phyloP scores from a whole-genome alignment of 106 monocot species.

The Agapanthus africanus region DNA sequence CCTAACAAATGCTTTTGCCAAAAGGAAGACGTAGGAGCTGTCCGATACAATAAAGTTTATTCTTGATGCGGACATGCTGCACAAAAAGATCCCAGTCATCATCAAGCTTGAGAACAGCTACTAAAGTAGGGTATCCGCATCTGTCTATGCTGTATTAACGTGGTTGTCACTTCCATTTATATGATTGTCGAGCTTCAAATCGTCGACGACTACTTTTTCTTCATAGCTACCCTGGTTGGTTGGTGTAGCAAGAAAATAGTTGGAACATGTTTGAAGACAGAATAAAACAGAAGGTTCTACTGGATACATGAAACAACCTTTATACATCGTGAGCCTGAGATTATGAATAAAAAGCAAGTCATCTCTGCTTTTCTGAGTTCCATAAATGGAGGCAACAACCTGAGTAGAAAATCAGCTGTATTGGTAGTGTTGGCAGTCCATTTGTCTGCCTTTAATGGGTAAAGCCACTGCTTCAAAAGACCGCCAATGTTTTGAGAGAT shows the following conservation, averaged over 20 bases:
- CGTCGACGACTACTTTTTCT: constrained; percentile 20
- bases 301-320: neutral
- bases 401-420: too few species aligned
- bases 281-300: neutral
- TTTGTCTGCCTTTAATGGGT: too few species aligned
- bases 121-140: constrained; percentile 75
- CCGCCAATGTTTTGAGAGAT: too few species aligned
- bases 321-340: too few species aligned
- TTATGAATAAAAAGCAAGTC: too few species aligned
- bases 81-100: constrained; percentile 95
- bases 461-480: too few species aligned
- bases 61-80: constrained; percentile 72
- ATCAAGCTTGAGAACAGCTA: constrained; percentile 74
- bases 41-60: constrained; percentile 70
- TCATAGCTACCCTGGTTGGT: constrained; percentile 35
- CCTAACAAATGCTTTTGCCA: constrained; percentile 66
- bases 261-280: neutral
- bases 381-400: too few species aligned
- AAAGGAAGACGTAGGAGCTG: constrained; percentile 77
- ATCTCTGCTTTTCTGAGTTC: too few species aligned
- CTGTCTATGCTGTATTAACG: constrained; percentile 46
- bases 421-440: too few species aligned
- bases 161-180: constrained; percentile 9
- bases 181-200: constrained; percentile 17
- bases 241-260: neutral